Base-by-base conservation (phyloP, 78 protist genomes). In the Dictyostelium brefeldianum region DNA sequence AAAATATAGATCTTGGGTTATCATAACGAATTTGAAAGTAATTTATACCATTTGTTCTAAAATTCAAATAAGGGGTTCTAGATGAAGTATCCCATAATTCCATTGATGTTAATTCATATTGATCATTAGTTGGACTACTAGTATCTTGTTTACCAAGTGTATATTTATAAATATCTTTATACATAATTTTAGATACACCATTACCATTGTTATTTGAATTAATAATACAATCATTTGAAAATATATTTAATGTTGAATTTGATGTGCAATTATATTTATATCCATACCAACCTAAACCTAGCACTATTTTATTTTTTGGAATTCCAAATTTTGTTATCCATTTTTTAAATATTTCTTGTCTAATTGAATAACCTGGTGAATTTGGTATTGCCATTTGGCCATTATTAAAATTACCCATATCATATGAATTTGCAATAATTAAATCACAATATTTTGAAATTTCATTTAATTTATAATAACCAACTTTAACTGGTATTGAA, bases 11-110 rank as follows among this genome's bases (percentile, higher is more conserved):
- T 20, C 31, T 67, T 67, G 75, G 12, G 31, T 67, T 67, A 17
- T 67, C 75, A 31, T 67, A 67, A 29, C 29, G 75, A 31, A 67
- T 67, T 31, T 67, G 75, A 36, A 36, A 36, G 17, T 67, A 67
- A 18, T 29, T 25, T 12, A 29, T 41, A 31, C 22, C 48, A 31
- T 67, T 67, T 67, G 15, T 31, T 67, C 17, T 31, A 67, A 29
- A 67, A 31, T 67, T 67, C 31, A 67, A 15, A 31, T 9, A 67
- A 0, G 75, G 75, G 6, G 75, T 67, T 25, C 47, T 25, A 3
- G 75, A 31, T 3, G 14, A 14, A 27, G 15, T 31, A 31, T 29
- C 29, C 75, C 75, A 67, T 12, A 67, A 36, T 67, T 67, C 75
- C 50, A 25, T 31, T 31, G 75, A 67, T 12, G 48, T 31, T 17